A percentile compares a stretch with the other conserved stretches of the same genome.
These are phyloP conservation scores for Centella asiatica DNA, from an alignment of 129 eudicot species.

Conservation along the genomic window DNA sequence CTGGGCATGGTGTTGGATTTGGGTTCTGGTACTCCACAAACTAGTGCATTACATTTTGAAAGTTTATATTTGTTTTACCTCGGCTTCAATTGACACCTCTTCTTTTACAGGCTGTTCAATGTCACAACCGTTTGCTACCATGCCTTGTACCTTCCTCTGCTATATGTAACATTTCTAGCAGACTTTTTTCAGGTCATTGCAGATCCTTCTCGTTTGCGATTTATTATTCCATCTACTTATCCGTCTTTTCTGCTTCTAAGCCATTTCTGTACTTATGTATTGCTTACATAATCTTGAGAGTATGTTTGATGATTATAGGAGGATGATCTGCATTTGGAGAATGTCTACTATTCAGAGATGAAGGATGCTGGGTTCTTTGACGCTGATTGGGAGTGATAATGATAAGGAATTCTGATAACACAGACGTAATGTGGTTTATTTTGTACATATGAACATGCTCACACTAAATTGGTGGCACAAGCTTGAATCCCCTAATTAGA, in stretches of 20 bases:
- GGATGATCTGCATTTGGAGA: conserved; percentile 40
- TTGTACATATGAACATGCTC: conserved; percentile 15
- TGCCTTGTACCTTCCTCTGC: conserved; percentile 35
- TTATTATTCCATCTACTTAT: background rate
- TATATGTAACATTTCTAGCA: conserved; percentile 37
- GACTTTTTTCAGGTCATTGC: conserved; percentile 40
- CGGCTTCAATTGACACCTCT: background rate
- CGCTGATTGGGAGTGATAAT: conserved; percentile 36
- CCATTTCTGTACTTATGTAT: background rate
- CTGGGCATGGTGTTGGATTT: conserved; percentile 28
- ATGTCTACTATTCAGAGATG: conserved; percentile 46
- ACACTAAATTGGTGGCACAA: background rate
- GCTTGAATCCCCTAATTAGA: background rate
- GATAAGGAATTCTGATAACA: background rate
- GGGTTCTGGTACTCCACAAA: conserved; percentile 33
- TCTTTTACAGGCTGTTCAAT: conserved; percentile 26
- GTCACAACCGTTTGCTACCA: conserved; percentile 29
- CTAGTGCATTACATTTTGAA: background rate
- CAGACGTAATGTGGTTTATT: background rate
- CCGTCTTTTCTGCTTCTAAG: background rate
- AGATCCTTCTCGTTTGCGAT: background rate
- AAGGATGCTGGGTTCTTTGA: conserved; percentile 55
- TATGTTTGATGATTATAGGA: conserved; percentile 24
- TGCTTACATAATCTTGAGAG: background rate
- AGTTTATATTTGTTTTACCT: background rate